phyloP scores from a whole-genome alignment of 1,284 basidiomycete genomes.

The Trametes hirsuta region DNA sequence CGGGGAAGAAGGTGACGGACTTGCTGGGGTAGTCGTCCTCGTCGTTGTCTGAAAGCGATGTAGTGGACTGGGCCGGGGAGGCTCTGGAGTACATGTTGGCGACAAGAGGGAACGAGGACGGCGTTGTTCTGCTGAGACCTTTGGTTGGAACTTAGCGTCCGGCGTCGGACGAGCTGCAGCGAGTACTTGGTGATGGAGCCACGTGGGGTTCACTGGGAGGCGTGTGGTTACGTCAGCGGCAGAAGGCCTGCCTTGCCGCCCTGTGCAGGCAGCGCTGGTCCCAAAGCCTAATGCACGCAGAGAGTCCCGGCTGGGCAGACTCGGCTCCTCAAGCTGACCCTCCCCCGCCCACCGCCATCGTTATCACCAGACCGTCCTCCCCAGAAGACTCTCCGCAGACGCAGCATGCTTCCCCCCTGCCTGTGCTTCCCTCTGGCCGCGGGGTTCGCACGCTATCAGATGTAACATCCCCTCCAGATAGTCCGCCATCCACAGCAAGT shows the following conservation, averaged over 20 bases:
- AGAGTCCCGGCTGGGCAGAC: slow-evolving; percentile 2
- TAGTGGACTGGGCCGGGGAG: slow-evolving; percentile 57
- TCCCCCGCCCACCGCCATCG: slow-evolving; percentile 19
- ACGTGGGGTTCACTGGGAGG: slow-evolving; percentile 19
- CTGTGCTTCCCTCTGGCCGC: slow-evolving; percentile 1
- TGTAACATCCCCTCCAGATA: slow-evolving; percentile 11
- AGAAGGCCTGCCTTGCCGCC: slow-evolving; percentile 1
- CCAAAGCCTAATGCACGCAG: slow-evolving; percentile 11
- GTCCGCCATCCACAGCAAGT: slow-evolving; percentile 3
- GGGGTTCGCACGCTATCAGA: slow-evolving; percentile 18
- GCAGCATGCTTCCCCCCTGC: neutral
- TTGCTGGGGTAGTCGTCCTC: slow-evolving; percentile 57
- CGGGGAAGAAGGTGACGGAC: slow-evolving; percentile 47
- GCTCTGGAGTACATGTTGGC: slow-evolving; percentile 53
- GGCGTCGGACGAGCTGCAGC: slow-evolving; percentile 6
- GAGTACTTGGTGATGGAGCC: slow-evolving; percentile 16
- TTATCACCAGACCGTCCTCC: slow-evolving; percentile 33
- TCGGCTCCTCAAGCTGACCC: slow-evolving; percentile 9
- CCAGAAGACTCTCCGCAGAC: slow-evolving; percentile 24
- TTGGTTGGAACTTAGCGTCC: slow-evolving; percentile 1
- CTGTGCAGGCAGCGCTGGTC: neutral
- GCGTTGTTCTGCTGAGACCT: slow-evolving; percentile 12
- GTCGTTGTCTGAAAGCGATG: slow-evolving; percentile 65
- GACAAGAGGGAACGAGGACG: slow-evolving; percentile 17
- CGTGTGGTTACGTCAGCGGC: slow-evolving; percentile 25